A percentile compares a stretch with the other conserved stretches of the same genome.
These are phyloP conservation scores for Verticillium klebahnii DNA, from an alignment of 2,329 filamentous ascomycete species.

Conservation along the genomic window DNA sequence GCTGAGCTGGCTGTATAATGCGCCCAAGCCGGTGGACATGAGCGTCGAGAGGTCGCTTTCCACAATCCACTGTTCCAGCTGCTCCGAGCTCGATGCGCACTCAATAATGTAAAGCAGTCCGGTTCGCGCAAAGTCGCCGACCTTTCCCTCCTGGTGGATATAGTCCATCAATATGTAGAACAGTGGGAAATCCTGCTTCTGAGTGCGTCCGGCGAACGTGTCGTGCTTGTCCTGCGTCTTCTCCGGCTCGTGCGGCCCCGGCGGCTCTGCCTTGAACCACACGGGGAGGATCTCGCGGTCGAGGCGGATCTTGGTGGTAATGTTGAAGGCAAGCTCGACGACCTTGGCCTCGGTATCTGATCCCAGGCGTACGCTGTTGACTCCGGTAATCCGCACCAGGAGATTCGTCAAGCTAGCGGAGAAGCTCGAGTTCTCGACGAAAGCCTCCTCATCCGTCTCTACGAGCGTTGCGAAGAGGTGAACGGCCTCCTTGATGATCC, in stretches of 20 bases:
- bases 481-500: constrained; percentile 79
- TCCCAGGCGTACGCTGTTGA: constrained; percentile 67
- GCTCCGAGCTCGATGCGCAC: constrained; percentile 75
- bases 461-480: constrained; percentile 86
- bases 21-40: constrained; percentile 94
- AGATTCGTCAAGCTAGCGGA: constrained; percentile 84
- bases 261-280: constrained; percentile 72
- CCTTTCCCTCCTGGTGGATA: constrained; percentile 90
- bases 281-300: constrained; percentile 81
- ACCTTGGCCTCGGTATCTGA: constrained; percentile 82
- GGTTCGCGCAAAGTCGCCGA: constrained; percentile 93
- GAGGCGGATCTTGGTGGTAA: constrained; percentile 91
- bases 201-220: constrained; percentile 77
- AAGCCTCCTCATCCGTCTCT: constrained; percentile 94
- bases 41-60: constrained; percentile 93
- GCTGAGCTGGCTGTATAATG: constrained; percentile 60
- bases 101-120: constrained; percentile 95
- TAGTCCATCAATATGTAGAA: constrained; percentile 97
- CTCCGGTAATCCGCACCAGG: constrained; percentile 71
- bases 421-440: constrained; percentile 82
- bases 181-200: constrained; percentile 88
- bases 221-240: constrained; percentile 59
- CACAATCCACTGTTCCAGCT: constrained; percentile 92
- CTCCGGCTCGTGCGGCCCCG: constrained; percentile 17
- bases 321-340: constrained; percentile 90